phyloP scores from a whole-genome alignment of 768 basidiomycete species.

The Boletus patriciae region DNA sequence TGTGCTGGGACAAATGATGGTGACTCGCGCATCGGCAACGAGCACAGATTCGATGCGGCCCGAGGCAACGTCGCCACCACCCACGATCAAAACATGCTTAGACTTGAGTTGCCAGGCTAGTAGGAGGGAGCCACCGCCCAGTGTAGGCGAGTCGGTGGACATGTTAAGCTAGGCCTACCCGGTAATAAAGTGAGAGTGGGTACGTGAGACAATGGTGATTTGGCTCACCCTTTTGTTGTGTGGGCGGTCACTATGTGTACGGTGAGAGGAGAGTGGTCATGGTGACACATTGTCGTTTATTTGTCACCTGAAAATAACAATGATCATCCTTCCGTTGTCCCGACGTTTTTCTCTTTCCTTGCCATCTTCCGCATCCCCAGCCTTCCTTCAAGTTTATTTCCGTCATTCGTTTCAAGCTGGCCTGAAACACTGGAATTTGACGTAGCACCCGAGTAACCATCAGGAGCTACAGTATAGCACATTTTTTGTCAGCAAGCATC shows the following conservation, averaged over 20 bases:
- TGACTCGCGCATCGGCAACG: conserved; percentile 72
- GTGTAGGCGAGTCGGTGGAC: conserved; percentile 9
- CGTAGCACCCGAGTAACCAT: conserved; percentile 4
- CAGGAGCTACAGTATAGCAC: neutral
- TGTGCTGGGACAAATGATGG: conserved; percentile 67
- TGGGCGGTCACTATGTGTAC: conserved; percentile 1
- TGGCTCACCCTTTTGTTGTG: neutral
- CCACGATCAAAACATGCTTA: conserved; percentile 86
- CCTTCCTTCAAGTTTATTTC: neutral
- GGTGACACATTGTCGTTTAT: conserved; percentile 10
- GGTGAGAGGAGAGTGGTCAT: conserved; percentile 20
- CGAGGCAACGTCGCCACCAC: conserved; percentile 91
- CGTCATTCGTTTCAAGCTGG: neutral
- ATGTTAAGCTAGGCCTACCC: conserved; percentile 1
- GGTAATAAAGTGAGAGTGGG: neutral
- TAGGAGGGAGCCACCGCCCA: conserved; percentile 72
- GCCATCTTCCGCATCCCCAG: neutral
- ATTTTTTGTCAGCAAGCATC: neutral
- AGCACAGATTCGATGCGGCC: conserved; percentile 86
- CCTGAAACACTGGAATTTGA: neutral
- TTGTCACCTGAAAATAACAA: neutral
- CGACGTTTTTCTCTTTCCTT: too few relatives aligned
- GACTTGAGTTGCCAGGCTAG: conserved; percentile 90
- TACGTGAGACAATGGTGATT: neutral
- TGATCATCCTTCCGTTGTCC: neutral